Percentiles rank a stretch among this genome's conserved stretches.
Conservation (phyloP, 192 early-diverging fungal species). For the Backusella morwellensis region DNA sequence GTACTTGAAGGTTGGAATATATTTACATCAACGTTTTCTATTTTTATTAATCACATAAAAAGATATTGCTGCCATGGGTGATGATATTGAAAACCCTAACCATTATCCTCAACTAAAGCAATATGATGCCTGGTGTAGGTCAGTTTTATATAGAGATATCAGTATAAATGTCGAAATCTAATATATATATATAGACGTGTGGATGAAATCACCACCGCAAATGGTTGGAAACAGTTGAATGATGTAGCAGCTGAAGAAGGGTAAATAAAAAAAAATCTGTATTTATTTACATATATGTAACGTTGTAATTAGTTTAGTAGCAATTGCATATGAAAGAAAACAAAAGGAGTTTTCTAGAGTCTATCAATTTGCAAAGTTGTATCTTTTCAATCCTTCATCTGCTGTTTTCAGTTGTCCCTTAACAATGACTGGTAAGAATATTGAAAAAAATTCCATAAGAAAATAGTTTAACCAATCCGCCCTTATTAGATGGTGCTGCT, state of each 20-base stretch:
- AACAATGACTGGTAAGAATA: conserved; percentile 60
- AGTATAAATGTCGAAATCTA: not conserved
- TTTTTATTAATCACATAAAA: not conserved
- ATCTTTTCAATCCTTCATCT: conserved; percentile 49
- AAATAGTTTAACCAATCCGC: too few relatives aligned
- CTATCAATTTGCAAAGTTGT: conserved; percentile 68
- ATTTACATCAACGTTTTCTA: too few relatives aligned
- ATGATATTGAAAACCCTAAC: conserved; percentile 50
- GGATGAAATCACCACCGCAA: conserved; percentile 55
- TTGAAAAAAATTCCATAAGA: too few relatives aligned
- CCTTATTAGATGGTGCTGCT: conserved; percentile 57
- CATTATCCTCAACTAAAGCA: conserved; percentile 65
- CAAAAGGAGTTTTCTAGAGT: conserved; percentile 50
- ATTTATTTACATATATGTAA: not conserved
- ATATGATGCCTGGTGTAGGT: conserved; percentile 65
- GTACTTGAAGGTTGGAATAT: conserved; percentile 25
- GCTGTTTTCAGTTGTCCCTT: conserved; percentile 69
- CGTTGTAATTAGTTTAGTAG: conserved; percentile 44
- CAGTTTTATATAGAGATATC: not conserved
- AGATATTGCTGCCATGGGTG: conserved; percentile 49
- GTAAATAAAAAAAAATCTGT: not conserved
- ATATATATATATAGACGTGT: conserved; percentile 42
- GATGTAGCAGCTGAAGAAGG: conserved; percentile 60
- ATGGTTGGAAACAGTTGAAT: conserved; percentile 64
- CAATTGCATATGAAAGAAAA: conserved; percentile 61